phyloP scores from a whole-genome alignment of 441 rosid genomes.

The Aleurites moluccanus region DNA sequence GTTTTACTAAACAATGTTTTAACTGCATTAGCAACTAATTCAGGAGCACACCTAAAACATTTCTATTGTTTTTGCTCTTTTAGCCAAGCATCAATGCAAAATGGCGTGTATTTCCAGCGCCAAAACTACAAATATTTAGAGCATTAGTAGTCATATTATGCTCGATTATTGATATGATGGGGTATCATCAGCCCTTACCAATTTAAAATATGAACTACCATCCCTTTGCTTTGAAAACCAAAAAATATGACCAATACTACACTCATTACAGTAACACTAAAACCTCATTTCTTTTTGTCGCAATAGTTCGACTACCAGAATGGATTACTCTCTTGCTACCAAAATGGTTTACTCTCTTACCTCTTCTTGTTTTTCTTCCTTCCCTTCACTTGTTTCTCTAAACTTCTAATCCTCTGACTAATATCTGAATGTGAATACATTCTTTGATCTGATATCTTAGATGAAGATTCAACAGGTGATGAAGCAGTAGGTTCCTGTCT shows the following conservation, averaged over 20 bases:
- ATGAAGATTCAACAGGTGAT: conserved; percentile 31
- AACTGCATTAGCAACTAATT: too few relatives aligned
- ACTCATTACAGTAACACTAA: background rate
- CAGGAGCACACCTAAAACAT: too few relatives aligned
- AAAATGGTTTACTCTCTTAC: conserved; percentile 21
- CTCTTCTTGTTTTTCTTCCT: conserved; percentile 76
- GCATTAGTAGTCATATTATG: background rate
- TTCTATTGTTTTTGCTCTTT: too few relatives aligned
- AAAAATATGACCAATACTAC: conserved; percentile 5
- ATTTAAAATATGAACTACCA: background rate
- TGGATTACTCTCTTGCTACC: background rate
- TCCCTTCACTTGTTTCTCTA: conserved; percentile 79
- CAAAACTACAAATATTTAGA: background rate
- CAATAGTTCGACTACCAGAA: background rate
- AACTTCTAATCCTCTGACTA: conserved; percentile 62
- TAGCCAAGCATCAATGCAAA: background rate
- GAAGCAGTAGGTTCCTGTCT: conserved; percentile 32
- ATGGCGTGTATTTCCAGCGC: background rate
- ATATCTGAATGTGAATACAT: conserved; percentile 47
- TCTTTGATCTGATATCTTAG: conserved; percentile 39
- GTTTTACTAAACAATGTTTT: too few relatives aligned
- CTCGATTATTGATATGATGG: background rate
- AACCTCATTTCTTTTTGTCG: background rate
- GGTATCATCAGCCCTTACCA: background rate
- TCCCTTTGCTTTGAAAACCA: background rate